Conservation (phyloP, 768 basidiomycete genomes). For the Udeniomyces megalosporus region DNA sequence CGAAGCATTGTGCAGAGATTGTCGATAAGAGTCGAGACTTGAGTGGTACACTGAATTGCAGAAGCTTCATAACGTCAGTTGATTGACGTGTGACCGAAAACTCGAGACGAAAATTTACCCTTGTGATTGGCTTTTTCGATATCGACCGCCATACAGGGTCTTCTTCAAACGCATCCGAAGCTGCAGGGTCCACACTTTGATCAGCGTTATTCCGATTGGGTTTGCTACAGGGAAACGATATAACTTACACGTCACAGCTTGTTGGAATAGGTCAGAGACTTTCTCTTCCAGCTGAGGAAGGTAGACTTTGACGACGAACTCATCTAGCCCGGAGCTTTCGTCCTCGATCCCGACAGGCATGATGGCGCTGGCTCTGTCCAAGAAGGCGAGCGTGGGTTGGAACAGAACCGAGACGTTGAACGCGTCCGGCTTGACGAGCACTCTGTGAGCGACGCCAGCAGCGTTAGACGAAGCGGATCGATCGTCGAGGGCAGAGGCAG, state of each 20-base stretch:
- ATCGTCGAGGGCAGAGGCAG: not conserved
- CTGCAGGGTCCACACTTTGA: conserved; percentile 29
- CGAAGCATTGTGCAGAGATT: conserved; percentile 81
- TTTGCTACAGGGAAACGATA: too few species aligned
- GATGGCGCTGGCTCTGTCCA: conserved; percentile 52
- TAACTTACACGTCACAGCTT: not conserved
- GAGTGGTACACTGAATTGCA: conserved; percentile 65
- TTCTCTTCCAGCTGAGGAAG: conserved; percentile 90
- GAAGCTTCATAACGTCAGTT: too few species aligned
- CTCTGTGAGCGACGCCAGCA: conserved; percentile 38
- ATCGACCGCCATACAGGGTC: conserved; percentile 52
- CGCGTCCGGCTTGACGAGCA: conserved; percentile 74
- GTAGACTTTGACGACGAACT: conserved; percentile 84
- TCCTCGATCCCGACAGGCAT: conserved; percentile 41
- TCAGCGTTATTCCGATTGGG: not conserved
- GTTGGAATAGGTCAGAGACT: conserved; percentile 39
- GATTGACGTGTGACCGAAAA: too few species aligned
- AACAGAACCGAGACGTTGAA: conserved; percentile 93
- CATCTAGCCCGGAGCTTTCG: conserved; percentile 49
- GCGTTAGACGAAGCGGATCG: not conserved
- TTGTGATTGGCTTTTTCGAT: conserved; percentile 58
- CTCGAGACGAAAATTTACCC: conserved; percentile 35
- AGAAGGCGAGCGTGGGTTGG: conserved; percentile 74
- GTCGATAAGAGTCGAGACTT: conserved; percentile 76
- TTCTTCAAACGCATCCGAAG: conserved; percentile 71